Percentiles rank a stretch among this genome's conserved stretches.
phyloP scores from a whole-genome alignment of 1,139 yeast genomes.

The Debaryomyces subglobosus region DNA sequence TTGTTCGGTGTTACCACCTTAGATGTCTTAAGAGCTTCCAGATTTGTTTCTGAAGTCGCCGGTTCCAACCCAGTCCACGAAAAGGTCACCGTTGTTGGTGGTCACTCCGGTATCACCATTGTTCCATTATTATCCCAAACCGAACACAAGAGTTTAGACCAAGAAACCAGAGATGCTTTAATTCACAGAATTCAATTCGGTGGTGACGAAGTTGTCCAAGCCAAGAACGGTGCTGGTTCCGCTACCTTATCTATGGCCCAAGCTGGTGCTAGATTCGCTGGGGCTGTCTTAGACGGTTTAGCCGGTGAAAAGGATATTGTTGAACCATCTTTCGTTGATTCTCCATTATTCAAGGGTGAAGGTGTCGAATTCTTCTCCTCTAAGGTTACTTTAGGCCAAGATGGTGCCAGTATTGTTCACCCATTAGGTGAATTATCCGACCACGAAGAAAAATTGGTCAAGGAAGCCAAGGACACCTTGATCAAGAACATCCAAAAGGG shows the following conservation, averaged over 20 bases:
- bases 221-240: constrained; percentile 93
- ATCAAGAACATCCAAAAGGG: constrained; percentile 62
- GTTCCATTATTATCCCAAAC: constrained; percentile 82
- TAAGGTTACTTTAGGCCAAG: constrained; percentile 60
- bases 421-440: constrained; percentile 55
- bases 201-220: constrained; percentile 96
- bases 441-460: constrained; percentile 61
- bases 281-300: constrained; percentile 59
- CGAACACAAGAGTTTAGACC: constrained; percentile 49
- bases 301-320: constrained; percentile 52
- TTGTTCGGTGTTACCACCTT: constrained; percentile 92
- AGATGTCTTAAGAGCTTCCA: constrained; percentile 87
- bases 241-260: constrained; percentile 97
- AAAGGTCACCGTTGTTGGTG: constrained; percentile 87
- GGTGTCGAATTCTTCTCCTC: constrained; percentile 64
- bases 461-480: constrained; percentile 58
- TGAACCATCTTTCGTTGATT: constrained; percentile 57
- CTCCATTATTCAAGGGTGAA: constrained; percentile 49
- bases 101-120: constrained; percentile 95
- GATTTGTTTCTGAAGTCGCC: constrained; percentile 67
- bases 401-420: constrained; percentile 62
- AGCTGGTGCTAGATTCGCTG: constrained; percentile 84
- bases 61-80: constrained; percentile 60
- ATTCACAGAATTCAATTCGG: constrained; percentile 93
- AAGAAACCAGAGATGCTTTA: constrained; percentile 65